Percentiles rank a stretch among this genome's conserved stretches.
Evolutionary conservation across 305 asterid species (phyloP).

Genomic region (Nicotiana rustica): DNA sequence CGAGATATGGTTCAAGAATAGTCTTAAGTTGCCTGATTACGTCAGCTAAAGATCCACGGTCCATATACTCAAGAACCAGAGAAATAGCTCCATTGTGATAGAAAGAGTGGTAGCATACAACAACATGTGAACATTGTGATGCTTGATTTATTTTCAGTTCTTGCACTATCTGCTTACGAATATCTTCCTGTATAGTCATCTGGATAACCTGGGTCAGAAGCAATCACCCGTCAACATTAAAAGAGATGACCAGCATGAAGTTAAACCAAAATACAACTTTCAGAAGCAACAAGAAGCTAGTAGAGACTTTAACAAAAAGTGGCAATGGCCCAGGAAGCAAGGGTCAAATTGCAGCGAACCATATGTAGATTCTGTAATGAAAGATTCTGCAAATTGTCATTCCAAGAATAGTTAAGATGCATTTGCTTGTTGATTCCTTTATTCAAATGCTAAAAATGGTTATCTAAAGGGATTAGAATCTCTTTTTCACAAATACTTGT

Average conservation of each 20-base stretch:
- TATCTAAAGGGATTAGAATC: neutral
- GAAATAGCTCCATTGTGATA: conserved; percentile 98
- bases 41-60: conserved; percentile 92
- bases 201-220: conserved; percentile 73
- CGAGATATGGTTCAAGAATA: conserved; percentile 97
- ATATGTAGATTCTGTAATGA: neutral
- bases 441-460: neutral
- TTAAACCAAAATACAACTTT: conserved; percentile 14
- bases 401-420: neutral
- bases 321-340: neutral
- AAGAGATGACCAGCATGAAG: neutral
- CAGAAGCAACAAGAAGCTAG: neutral
- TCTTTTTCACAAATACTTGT: neutral
- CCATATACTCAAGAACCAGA: conserved; percentile 77
- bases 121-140: conserved; percentile 81
- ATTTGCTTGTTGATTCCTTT: neutral
- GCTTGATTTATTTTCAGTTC: conserved; percentile 97
- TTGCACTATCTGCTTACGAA: conserved; percentile 96
- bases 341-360: conserved; percentile 2
- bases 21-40: conserved; percentile 85
- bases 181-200: conserved; percentile 88
- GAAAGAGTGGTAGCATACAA: conserved; percentile 97
- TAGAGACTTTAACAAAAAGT: neutral
- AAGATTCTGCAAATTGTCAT: neutral
- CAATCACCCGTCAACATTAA: conserved; percentile 24